Conservation (phyloP, 495 filamentous ascomycete species). For the Lentithecium fluviatile region DNA sequence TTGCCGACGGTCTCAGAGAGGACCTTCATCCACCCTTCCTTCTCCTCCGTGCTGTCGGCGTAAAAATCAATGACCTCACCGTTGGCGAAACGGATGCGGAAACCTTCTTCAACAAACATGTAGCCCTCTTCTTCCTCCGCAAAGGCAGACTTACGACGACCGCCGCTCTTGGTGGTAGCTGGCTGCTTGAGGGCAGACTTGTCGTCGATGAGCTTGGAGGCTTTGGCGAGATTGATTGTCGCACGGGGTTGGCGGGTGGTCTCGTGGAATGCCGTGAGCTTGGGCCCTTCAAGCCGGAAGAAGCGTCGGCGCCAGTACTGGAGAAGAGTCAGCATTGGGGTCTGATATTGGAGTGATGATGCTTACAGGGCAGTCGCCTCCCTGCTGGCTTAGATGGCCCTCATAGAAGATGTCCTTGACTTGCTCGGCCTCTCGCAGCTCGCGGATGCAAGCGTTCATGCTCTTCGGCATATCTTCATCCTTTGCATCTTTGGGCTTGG, state of each 20-base stretch:
- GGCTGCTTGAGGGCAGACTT: slow-evolving; percentile 71
- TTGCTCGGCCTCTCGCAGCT: slow-evolving; percentile 84
- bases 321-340: slow-evolving; percentile 37
- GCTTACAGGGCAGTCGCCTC: slow-evolving; percentile 95
- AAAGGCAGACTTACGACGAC: slow-evolving; percentile 87
- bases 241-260: slow-evolving; percentile 90
- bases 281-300: slow-evolving; percentile 89
- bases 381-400: slow-evolving; percentile 90
- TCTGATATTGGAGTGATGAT: not conserved
- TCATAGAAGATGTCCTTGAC: slow-evolving; percentile 72
- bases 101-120: slow-evolving; percentile 99
- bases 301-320: slow-evolving; percentile 97
- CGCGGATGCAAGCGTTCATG: slow-evolving; percentile 90
- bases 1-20: slow-evolving; percentile 82
- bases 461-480: slow-evolving; percentile 99
- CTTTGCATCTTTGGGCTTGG: slow-evolving; percentile 80
- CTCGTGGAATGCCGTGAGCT: slow-evolving; percentile 95
- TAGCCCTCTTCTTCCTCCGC: slow-evolving; percentile 98
- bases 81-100: slow-evolving; percentile 96
- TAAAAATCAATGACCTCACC: slow-evolving; percentile 99
- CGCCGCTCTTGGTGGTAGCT: slow-evolving; percentile 64
- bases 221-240: slow-evolving; percentile 94
- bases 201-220: slow-evolving; percentile 91
- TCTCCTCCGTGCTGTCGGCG: slow-evolving; percentile 78
- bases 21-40: slow-evolving; percentile 92